A percentile compares a stretch with the other conserved stretches of the same genome.
These are phyloP conservation scores for Fusarium liriodendri DNA, from an alignment of 2,329 filamentous ascomycete species.

Conservation along the genomic window DNA sequence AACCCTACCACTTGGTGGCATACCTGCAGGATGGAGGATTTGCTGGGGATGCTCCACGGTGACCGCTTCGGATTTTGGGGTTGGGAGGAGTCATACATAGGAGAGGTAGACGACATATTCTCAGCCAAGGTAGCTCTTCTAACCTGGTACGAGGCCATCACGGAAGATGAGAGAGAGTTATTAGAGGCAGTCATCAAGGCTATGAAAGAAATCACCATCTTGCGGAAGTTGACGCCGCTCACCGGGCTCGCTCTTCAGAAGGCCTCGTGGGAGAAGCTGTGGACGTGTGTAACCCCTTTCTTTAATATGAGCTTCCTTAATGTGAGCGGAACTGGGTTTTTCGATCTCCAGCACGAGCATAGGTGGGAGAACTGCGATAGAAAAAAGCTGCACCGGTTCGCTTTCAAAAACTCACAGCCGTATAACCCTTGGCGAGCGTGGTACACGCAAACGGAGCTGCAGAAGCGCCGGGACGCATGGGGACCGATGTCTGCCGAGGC, in stretches of 20 bases:
- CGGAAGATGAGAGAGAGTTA: background rate
- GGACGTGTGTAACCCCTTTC: background rate
- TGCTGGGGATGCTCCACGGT: background rate
- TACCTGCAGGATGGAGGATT: background rate
- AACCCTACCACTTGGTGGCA: background rate
- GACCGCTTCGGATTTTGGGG: background rate
- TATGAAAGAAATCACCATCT: background rate
- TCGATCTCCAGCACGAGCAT: background rate
- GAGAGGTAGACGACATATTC: slow-evolving; percentile 18
- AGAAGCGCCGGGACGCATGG: background rate
- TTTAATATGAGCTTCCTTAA: background rate
- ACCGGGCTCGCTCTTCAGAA: background rate
- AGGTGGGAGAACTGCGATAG: background rate
- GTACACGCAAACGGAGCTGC: background rate
- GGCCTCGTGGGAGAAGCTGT: background rate
- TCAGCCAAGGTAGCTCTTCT: slow-evolving; percentile 19
- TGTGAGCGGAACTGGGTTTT: no score
- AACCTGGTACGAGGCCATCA: slow-evolving; percentile 11
- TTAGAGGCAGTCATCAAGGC: background rate
- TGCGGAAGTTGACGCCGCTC: background rate
- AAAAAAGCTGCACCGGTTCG: background rate
- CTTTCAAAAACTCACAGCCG: background rate
- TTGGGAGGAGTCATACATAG: background rate
- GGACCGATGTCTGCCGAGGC: background rate
- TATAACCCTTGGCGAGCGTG: background rate